Percentiles rank a stretch among this genome's conserved stretches.
These are phyloP conservation scores for Talaromyces islandicus DNA, from an alignment of 2,329 filamentous ascomycete genomes.

Conservation along the genomic window DNA sequence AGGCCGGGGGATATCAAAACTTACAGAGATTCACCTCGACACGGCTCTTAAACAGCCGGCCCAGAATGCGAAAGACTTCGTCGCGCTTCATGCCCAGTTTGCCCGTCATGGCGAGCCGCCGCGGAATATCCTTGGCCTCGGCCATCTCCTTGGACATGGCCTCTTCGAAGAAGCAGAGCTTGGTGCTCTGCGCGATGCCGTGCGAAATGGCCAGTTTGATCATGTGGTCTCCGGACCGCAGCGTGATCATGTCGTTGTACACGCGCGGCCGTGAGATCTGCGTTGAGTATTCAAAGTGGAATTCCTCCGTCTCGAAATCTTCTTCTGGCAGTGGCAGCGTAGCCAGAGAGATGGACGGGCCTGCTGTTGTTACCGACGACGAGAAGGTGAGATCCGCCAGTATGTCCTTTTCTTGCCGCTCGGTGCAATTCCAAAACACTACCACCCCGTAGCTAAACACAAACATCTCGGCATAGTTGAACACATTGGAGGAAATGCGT, in stretches of 20 bases:
- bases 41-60: constrained; percentile 82
- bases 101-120: constrained; percentile 80
- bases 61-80: constrained; percentile 88
- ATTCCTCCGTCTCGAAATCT: constrained; percentile 96
- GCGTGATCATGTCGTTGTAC: constrained; percentile 99
- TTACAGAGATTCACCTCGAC: constrained; percentile 97
- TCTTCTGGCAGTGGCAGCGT: constrained; percentile 75
- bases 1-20: constrained; percentile 27
- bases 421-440: constrained; percentile 98
- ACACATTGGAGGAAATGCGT: constrained; percentile 62
- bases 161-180: constrained; percentile 92
- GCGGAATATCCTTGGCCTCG: constrained; percentile 86
- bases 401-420: constrained; percentile 92
- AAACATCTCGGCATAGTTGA: constrained; percentile 89
- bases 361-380: constrained; percentile 30
- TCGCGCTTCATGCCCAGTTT: constrained; percentile 84
- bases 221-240: constrained; percentile 94
- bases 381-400: constrained; percentile 92
- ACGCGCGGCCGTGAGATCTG: constrained; percentile 81
- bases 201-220: constrained; percentile 97
- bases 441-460: constrained; percentile 96
- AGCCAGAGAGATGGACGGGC: constrained; percentile 56
- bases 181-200: constrained; percentile 94
- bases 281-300: constrained; percentile 94
- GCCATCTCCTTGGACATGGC: constrained; percentile 92